These are phyloP conservation scores for Cicer pinnatifidum DNA, from an alignment of 306 rosid species.

Conservation along the genomic window DNA sequence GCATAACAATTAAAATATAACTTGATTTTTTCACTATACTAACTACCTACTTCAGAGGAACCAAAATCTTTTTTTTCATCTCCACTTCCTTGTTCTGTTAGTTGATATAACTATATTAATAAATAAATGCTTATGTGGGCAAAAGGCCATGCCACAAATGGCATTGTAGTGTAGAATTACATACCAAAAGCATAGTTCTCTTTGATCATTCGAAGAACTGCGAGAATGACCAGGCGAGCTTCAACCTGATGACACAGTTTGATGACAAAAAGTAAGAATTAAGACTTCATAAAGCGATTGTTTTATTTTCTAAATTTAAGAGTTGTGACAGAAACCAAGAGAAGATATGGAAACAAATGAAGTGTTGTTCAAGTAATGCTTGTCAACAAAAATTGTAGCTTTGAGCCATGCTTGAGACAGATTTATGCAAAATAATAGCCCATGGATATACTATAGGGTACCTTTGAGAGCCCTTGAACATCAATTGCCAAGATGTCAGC, in stretches of 20 bases:
- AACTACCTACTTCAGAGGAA: too few species aligned
- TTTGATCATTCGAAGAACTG: constrained; percentile 89
- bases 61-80: background rate
- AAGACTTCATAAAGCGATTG: constrained; percentile 26
- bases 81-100: constrained; percentile 6
- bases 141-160: constrained; percentile 20
- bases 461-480: constrained; percentile 89
- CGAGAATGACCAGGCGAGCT: constrained; percentile 91
- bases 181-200: constrained; percentile 81
- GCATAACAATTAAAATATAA: too few species aligned
- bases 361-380: constrained; percentile 23
- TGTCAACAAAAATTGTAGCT: constrained; percentile 2
- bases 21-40: too few species aligned
- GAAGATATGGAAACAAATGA: constrained; percentile 35
- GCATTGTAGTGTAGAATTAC: constrained; percentile 24
- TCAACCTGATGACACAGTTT: constrained; percentile 71
- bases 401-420: constrained; percentile 40
- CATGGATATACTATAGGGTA: constrained; percentile 29
- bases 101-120: constrained; percentile 13
- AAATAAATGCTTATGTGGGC: background rate
- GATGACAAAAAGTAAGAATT: constrained; percentile 39
- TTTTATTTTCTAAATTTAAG: constrained; percentile 9
- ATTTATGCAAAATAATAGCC: constrained; percentile 29
- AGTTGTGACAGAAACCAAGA: constrained; percentile 11
- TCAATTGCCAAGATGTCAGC: constrained; percentile 77